These are phyloP conservation scores for Penicillium freii DNA, from an alignment of 2,329 filamentous ascomycete genomes.

Conservation along the genomic window DNA sequence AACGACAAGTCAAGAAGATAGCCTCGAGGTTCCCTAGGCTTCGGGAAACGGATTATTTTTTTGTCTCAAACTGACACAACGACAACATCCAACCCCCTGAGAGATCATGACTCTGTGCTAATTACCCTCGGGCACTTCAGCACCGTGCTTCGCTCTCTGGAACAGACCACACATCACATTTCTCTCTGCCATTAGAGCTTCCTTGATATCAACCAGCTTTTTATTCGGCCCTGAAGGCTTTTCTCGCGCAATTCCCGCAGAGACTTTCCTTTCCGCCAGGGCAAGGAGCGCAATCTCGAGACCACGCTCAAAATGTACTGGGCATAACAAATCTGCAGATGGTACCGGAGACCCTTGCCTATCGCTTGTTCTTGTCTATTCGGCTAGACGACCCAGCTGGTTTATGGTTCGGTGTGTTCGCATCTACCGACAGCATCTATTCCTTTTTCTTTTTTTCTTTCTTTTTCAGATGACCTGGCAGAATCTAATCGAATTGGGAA, in stretches of 20 bases:
- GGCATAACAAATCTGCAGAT: neutral
- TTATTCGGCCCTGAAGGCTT: too few species aligned
- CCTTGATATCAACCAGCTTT: neutral
- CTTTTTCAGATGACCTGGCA: neutral
- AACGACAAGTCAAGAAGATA: neutral
- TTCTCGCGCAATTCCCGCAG: too few species aligned
- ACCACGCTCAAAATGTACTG: too few species aligned
- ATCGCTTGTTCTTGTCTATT: neutral
- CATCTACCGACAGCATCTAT: neutral
- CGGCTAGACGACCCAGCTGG: neutral
- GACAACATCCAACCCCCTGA: neutral
- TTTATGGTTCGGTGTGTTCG: too few species aligned
- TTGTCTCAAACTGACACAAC: neutral
- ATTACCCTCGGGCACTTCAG: neutral
- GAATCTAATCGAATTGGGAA: neutral
- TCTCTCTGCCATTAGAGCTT: too few species aligned
- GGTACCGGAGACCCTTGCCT: neutral
- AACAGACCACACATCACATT: neutral
- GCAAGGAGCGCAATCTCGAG: neutral
- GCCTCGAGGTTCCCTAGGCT: neutral
- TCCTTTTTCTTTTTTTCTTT: neutral
- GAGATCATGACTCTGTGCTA: neutral
- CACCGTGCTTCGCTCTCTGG: neutral
- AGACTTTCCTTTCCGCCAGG: neutral
- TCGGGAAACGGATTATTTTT: neutral